Evolutionary conservation across 2,329 filamentous ascomycete species (phyloP), one percentile per base, ranked within the genome.

Genomic region (Fusarium falciforme): DNA sequence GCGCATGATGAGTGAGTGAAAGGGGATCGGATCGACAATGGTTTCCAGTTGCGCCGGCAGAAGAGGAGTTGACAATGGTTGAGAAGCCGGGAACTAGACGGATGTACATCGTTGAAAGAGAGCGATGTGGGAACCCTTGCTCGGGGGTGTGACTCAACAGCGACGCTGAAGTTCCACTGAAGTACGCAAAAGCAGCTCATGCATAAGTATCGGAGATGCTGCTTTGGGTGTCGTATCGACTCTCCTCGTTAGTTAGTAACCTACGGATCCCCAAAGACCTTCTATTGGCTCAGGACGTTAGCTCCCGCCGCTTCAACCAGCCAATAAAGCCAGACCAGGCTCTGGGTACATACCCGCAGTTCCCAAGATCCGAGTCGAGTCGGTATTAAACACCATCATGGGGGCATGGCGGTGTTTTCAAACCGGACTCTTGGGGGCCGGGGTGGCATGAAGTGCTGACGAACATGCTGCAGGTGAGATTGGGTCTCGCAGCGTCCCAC

Each of bases 1-100:
- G 59, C 40, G 59, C 40, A 61, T 35, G 31, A 44, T 38, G 57
- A 20, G 33, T 7, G 27, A 27, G 33, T 33, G 20, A 22, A 11
- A 25, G 54, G 20, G 20, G 54, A 36, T 58, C 31, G 9, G 54
- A 58, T 58, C 33, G 55, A 17, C 33, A 40, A 27, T 29, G 22
- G 22, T 5, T 38, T 25, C 31, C 16, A 35, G 20, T 58, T 35
- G 54, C 12, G 54, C 14, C n/a, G n/a, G 31, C 9, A 36, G 54
- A 57, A 17, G 54, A 25, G 33, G 42, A 47, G 42, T 27, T 27
- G 42, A 27, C 12, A 20, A 27, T 14, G 27, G 40, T 14, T 17
- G 9, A 20, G 42, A 27, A 25, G 33, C 29, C 60, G 60, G 60
- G 44, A 62, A 62, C 60, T 62, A 36, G 42, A 52, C 60, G 44